Percentiles rank a stretch among this genome's conserved stretches.
phyloP scores from a whole-genome alignment of 2,329 filamentous ascomycete species.

The Tricladium varicosporioides region DNA sequence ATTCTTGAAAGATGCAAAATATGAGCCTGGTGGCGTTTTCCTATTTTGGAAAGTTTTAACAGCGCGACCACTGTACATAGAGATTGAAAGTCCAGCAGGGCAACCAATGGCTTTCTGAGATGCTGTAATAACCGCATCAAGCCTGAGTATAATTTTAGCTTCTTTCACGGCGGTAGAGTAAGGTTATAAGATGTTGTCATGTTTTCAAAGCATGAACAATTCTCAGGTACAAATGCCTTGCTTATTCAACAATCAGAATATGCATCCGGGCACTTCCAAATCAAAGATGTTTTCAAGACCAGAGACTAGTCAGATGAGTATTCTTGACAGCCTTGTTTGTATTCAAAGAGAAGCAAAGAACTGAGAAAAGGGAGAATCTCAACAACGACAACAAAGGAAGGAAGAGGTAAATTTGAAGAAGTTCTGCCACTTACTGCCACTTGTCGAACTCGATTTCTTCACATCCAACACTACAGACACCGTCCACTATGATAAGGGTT shows the following conservation, averaged over 20 bases:
- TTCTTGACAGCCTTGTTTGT: too few relatives aligned
- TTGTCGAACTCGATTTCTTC: conserved; percentile 96
- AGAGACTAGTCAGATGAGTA: too few relatives aligned
- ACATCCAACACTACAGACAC: conserved; percentile 93
- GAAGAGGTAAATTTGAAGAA: neutral
- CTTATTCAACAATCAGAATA: too few relatives aligned
- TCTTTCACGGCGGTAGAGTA: too few relatives aligned
- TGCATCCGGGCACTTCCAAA: too few relatives aligned
- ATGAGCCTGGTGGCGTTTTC: conserved; percentile 78
- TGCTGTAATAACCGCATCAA: conserved; percentile 91
- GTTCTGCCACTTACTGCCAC: conserved; percentile 57
- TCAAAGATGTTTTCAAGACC: too few relatives aligned
- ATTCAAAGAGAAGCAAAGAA: too few relatives aligned
- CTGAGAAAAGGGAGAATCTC: too few relatives aligned
- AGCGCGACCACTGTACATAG: conserved; percentile 88
- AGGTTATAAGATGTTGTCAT: too few relatives aligned
- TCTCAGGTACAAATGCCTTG: too few relatives aligned
- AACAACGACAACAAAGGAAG: neutral
- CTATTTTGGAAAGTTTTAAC: conserved; percentile 77
- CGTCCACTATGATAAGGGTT: conserved; percentile 89
- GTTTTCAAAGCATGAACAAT: too few relatives aligned
- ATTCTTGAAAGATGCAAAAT: conserved; percentile 96
- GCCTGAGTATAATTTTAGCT: neutral
- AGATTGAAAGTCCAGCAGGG: conserved; percentile 89
- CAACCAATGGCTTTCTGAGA: conserved; percentile 97